Conservation (phyloP, 495 filamentous ascomycete genomes). For the Aspergillus coremiiformis region DNA sequence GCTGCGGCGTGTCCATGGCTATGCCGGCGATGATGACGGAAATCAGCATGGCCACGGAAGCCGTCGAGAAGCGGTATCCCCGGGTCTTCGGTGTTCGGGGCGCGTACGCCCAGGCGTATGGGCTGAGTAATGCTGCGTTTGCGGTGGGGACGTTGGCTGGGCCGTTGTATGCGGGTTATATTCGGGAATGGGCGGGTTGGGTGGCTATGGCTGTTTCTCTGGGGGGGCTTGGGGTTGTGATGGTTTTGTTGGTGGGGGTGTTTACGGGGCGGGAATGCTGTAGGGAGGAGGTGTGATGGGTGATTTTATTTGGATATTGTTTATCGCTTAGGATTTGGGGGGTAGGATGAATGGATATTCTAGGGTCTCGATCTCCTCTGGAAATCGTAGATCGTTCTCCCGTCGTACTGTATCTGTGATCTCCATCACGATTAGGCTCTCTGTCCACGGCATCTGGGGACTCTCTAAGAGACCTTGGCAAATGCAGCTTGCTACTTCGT, state of each 20-base stretch:
- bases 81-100: neutral
- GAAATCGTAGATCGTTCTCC: neutral
- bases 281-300: no score
- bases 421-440: neutral
- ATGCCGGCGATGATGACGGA: slow-evolving; percentile 7
- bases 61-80: neutral
- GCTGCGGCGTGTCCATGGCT: neutral
- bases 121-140: slow-evolving; percentile 6
- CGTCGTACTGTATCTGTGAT: neutral
- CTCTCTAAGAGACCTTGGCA: slow-evolving; percentile 64
- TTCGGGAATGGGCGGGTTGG: slow-evolving; percentile 5
- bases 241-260: neutral
- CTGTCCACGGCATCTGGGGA: slow-evolving; percentile 46
- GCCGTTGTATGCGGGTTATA: slow-evolving; percentile 4
- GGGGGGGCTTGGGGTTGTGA: neutral
- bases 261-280: neutral
- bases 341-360: neutral
- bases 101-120: slow-evolving; percentile 1
- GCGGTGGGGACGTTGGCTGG: slow-evolving; percentile 2
- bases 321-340: neutral
- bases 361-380: neutral
- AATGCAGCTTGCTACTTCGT: slow-evolving; percentile 64
- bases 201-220: neutral
- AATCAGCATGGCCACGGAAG: neutral
- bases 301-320: no score